Conservation (phyloP, 2,329 filamentous ascomycete species). For the Acrocalymma vagum region DNA sequence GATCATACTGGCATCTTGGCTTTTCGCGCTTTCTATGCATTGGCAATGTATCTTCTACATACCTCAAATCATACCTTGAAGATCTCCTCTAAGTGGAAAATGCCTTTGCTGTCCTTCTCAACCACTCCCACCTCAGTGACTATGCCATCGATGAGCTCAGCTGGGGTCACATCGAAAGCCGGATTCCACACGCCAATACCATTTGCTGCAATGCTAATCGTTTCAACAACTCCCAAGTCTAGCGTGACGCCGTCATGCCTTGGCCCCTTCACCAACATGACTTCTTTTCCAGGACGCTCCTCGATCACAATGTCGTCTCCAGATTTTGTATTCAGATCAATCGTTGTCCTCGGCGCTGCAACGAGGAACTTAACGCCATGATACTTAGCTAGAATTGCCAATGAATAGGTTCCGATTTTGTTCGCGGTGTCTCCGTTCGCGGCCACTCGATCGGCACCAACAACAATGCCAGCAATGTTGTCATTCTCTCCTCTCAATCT, state of each 20-base stretch:
- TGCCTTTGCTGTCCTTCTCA: slow-evolving; percentile 75
- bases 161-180: slow-evolving; percentile 93
- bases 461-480: slow-evolving; percentile 85
- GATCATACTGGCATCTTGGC: too few relatives aligned
- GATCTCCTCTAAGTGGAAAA: slow-evolving; percentile 66
- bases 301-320: slow-evolving; percentile 89
- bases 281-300: slow-evolving; percentile 80
- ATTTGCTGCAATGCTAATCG: slow-evolving; percentile 79
- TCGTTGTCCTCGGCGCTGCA: slow-evolving; percentile 91
- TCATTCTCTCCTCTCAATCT: slow-evolving; percentile 65
- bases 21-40: too few relatives aligned
- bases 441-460: slow-evolving; percentile 93
- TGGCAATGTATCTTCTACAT: slow-evolving; percentile 28
- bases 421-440: slow-evolving; percentile 98
- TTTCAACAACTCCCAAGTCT: slow-evolving; percentile 69
- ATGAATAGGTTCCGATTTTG: slow-evolving; percentile 94
- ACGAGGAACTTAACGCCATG: slow-evolving; percentile 95
- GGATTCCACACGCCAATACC: slow-evolving; percentile 94
- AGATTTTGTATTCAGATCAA: slow-evolving; percentile 81
- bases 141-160: slow-evolving; percentile 87
- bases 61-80: slow-evolving; percentile 48
- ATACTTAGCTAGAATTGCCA: slow-evolving; percentile 87
- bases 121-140: slow-evolving; percentile 92
- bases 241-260: slow-evolving; percentile 70
- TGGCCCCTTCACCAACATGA: slow-evolving; percentile 85